A percentile compares a stretch with the other conserved stretches of the same genome.
These are phyloP conservation scores for Penicillium psychrosexuale DNA, from an alignment of 2,329 filamentous ascomycete species.

Conservation along the genomic window DNA sequence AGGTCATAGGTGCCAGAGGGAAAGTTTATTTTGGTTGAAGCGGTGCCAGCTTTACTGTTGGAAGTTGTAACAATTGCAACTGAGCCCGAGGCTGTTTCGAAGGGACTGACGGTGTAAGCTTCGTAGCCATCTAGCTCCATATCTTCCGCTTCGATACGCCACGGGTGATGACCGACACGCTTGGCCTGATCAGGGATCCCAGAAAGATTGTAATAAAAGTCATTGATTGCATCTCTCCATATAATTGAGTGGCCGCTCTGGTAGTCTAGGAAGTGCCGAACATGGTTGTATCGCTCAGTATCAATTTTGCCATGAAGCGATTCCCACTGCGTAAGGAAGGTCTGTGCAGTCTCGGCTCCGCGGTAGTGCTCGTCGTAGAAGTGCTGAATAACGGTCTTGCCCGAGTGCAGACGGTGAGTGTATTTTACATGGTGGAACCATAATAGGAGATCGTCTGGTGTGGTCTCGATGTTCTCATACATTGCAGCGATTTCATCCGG, in stretches of 20 bases:
- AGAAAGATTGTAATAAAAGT: constrained; percentile 62
- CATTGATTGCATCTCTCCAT: constrained; percentile 65
- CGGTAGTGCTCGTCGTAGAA: constrained; percentile 63
- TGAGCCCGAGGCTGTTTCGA: constrained; percentile 57
- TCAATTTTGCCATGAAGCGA: constrained; percentile 58
- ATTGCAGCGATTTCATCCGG: constrained; percentile 56
- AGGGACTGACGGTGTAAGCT: constrained; percentile 53
- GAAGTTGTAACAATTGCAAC: constrained; percentile 55
- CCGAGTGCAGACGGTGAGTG: constrained; percentile 59
- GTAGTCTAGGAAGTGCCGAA: constrained; percentile 58
- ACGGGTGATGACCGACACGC: constrained; percentile 60
- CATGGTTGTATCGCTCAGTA: constrained; percentile 56
- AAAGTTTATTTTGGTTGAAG: constrained; percentile 47
- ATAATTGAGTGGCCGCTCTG: constrained; percentile 68
- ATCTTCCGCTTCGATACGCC: constrained; percentile 65
- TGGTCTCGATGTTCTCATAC: constrained; percentile 61
- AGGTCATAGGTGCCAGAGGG: constrained; percentile 59
- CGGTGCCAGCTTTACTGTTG: constrained; percentile 53
- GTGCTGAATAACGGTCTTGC: constrained; percentile 66
- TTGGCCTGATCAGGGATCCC: constrained; percentile 56
- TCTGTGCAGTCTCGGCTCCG: constrained; percentile 59
- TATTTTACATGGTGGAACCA: constrained; percentile 76
- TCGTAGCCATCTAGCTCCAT: constrained; percentile 62
- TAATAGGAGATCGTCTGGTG: constrained; percentile 64
- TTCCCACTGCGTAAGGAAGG: constrained; percentile 54